A percentile compares a stretch with the other conserved stretches of the same genome.
phyloP scores from a whole-genome alignment of 2,329 filamentous ascomycete species.

The Penicillium sp. region DNA sequence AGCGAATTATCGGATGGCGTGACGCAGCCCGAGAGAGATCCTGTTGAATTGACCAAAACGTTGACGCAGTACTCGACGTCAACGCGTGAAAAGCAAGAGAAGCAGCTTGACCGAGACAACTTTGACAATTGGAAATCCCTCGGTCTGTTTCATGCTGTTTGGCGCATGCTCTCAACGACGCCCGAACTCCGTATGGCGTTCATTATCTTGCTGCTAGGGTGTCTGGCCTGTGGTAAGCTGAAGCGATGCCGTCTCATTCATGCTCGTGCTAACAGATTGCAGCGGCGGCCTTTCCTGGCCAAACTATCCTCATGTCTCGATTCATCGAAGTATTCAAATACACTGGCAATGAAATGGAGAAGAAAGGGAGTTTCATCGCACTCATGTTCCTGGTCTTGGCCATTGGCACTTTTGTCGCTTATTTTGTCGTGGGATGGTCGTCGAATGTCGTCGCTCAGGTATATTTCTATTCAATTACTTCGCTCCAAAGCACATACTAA shows the following conservation, averaged over 20 bases:
- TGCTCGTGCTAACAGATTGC: not conserved
- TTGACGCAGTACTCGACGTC: conserved; percentile 1
- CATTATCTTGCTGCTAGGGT: not conserved
- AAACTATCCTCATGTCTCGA: conserved; percentile 36
- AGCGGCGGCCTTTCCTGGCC: conserved; percentile 45
- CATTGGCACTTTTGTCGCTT: conserved; percentile 37
- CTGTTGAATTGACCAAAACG: not conserved
- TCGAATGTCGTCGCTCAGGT: conserved; percentile 28
- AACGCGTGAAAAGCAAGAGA: conserved; percentile 1
- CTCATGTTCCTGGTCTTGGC: conserved; percentile 46
- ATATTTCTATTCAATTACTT: conserved; percentile 28
- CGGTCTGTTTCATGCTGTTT: conserved; percentile 4
- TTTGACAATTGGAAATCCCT: conserved; percentile 8
- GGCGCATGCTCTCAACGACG: conserved; percentile 2
- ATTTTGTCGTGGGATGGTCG: conserved; percentile 36
- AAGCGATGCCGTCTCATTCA: too few relatives aligned
- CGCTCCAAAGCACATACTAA: too few relatives aligned
- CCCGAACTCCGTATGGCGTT: conserved; percentile 6
- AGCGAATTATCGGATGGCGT: too few relatives aligned
- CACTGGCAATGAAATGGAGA: conserved; percentile 2
- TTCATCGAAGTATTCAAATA: conserved; percentile 20
- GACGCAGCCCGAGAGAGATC: too few relatives aligned
- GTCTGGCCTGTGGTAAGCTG: not conserved
- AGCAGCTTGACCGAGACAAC: conserved; percentile 4
- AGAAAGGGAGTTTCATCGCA: conserved; percentile 26